Percentiles rank a stretch among this genome's conserved stretches.
Evolutionary conservation across 768 basidiomycete species (phyloP).

Genomic region (Lactifluus volemus): DNA sequence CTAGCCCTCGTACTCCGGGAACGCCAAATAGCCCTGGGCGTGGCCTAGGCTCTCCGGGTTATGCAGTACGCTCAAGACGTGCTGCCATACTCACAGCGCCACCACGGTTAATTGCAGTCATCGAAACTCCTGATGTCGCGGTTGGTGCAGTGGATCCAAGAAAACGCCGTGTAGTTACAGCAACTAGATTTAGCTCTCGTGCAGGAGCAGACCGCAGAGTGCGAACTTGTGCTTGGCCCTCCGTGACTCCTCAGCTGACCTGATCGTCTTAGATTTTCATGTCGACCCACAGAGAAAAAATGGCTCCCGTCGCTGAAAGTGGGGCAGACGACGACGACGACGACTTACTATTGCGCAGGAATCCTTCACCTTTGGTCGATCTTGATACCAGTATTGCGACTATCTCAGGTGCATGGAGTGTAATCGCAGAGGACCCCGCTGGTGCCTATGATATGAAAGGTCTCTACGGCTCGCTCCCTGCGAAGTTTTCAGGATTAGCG

Average conservation of each 20-base stretch:
- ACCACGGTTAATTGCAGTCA: conserved; percentile 73
- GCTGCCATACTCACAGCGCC: conserved; percentile 75
- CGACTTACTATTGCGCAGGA: conserved; percentile 2
- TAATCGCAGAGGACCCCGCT: conserved; percentile 39
- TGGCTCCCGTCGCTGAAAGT: conserved; percentile 23
- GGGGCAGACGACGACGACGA: conserved; percentile 22
- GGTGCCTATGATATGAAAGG: conserved; percentile 43
- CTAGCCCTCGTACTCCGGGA: conserved; percentile 39
- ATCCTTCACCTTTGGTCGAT: conserved; percentile 39
- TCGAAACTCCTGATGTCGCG: conserved; percentile 85
- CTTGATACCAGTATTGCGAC: conserved; percentile 58
- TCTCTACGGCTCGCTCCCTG: conserved; percentile 50
- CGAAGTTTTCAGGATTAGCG: conserved; percentile 68
- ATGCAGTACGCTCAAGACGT: conserved; percentile 49
- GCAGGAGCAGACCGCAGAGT: conserved; percentile 77
- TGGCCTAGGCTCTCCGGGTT: conserved; percentile 20
- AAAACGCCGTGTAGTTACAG: conserved; percentile 78
- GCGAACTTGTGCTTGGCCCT: conserved; percentile 23
- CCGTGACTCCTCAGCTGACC: background rate
- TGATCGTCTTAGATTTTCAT: conserved; percentile 53
- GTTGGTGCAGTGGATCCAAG: conserved; percentile 80
- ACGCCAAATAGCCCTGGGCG: conserved; percentile 35
- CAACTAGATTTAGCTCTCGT: conserved; percentile 80
- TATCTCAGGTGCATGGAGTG: conserved; percentile 68
- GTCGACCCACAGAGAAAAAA: conserved; percentile 69